Percentiles rank a stretch among this genome's conserved stretches.
Evolutionary conservation across 805 yeast genomes (phyloP).

Genomic region (Dipodascus geniculatus): DNA sequence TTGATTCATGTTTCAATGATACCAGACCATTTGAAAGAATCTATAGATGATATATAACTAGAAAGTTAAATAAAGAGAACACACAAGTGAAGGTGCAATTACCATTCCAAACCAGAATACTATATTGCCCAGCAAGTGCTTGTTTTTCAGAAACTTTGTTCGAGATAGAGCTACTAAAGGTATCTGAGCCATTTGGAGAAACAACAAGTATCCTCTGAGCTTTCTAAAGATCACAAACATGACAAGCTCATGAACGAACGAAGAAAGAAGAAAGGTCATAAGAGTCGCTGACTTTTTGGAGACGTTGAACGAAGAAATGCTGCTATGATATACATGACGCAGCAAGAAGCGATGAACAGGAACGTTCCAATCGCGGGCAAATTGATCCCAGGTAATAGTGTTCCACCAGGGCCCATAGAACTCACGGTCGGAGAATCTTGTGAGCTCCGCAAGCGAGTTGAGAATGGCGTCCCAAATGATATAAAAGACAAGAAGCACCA

Average conservation of each 20-base stretch:
- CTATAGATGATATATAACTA: conserved; percentile 40
- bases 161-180: conserved; percentile 62
- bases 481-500: conserved; percentile 71
- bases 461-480: conserved; percentile 93
- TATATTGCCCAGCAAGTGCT: conserved; percentile 58
- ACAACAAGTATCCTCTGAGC: conserved; percentile 66
- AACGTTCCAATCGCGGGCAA: conserved; percentile 85
- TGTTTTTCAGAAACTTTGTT: conserved; percentile 36
- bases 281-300: conserved; percentile 60
- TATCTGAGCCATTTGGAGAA: conserved; percentile 78
- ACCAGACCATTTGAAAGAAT: conserved; percentile 94
- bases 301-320: conserved; percentile 63
- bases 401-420: conserved; percentile 99
- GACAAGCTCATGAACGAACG: conserved; percentile 79
- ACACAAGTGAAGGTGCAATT: conserved; percentile 79
- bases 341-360: conserved; percentile 86
- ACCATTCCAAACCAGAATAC: conserved; percentile 89
- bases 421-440: conserved; percentile 78
- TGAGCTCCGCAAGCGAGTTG: conserved; percentile 81
- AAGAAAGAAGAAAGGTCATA: conserved; percentile 47
- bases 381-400: conserved; percentile 85
- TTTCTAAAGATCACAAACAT: conserved; percentile 81
- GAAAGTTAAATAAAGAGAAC: conserved; percentile 71
- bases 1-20: conserved; percentile 87
- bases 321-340: conserved; percentile 89